A percentile compares a stretch with the other conserved stretches of the same genome.
These are phyloP conservation scores for Tremella yokohamensis DNA, from an alignment of 768 basidiomycete species.

Conservation along the genomic window DNA sequence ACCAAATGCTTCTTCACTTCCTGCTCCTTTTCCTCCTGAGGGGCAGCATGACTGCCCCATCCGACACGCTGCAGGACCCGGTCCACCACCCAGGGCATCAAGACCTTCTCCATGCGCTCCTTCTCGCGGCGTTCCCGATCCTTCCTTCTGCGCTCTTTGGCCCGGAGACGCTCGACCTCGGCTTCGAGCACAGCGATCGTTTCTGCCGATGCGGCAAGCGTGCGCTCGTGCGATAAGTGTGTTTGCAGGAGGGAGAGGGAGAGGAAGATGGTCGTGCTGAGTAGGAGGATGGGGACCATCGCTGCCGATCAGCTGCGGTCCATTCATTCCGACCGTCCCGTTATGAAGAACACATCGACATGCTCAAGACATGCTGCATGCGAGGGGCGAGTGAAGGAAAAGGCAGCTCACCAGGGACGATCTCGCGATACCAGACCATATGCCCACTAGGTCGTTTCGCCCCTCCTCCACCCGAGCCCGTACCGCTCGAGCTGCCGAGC, in stretches of 20 bases:
- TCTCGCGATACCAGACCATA: constrained; percentile 50
- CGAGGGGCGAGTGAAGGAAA: neutral
- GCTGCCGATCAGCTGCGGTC: constrained; percentile 25
- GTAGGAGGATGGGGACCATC: constrained; percentile 43
- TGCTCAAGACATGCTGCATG: neutral
- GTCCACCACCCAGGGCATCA: constrained; percentile 42
- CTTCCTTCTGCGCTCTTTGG: constrained; percentile 17
- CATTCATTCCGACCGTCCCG: too few species aligned
- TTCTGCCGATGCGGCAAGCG: constrained; percentile 31
- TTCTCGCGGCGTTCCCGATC: constrained; percentile 35
- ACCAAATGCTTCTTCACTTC: too few species aligned
- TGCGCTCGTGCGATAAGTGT: constrained; percentile 46
- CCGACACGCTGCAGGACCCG: constrained; percentile 43
- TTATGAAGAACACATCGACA: too few species aligned
- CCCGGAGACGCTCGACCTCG: constrained; percentile 28
- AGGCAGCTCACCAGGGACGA: constrained; percentile 42
- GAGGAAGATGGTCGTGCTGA: constrained; percentile 45
- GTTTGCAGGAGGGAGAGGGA: constrained; percentile 45
- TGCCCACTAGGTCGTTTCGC: constrained; percentile 35
- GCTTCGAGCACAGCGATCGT: constrained; percentile 44
- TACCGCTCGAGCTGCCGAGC: neutral
- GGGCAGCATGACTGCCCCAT: constrained; percentile 20
- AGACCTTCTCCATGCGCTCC: constrained; percentile 42
- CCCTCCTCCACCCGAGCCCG: neutral
- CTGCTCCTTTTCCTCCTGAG: constrained; percentile 19